Base-by-base conservation (phyloP, 1,284 basidiomycete genomes). In the Melampsora occidentalis region DNA sequence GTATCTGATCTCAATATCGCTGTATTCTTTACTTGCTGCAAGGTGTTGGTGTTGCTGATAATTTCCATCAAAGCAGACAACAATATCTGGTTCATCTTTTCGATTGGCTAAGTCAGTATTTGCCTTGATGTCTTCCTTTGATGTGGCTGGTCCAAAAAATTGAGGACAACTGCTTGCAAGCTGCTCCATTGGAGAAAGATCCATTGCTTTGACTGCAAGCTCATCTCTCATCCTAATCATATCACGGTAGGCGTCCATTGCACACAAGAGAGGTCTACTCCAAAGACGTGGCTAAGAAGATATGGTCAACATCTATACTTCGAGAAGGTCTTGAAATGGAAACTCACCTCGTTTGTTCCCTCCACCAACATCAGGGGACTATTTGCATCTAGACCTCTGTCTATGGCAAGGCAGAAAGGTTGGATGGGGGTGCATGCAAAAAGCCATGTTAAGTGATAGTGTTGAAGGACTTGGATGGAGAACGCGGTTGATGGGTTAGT, bases 11-110 rank as follows among this genome's bases (percentile, higher is more conserved):
- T 42, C 22, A 3, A 61, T n/a, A 22, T 53, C 22, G 1, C 20
- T 9, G 7, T 31, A 18, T 18, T 62, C 62, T 28, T n/a, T 10
- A 2, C 31, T 35, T 9, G 69, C 69, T 10, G 20, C 4, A 28
- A 46, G 59, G 14, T 70, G 69, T 46, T 48, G 69, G 18, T 33
- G 33, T n/a, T 69, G 53, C 31, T 69, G 53, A 25, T 59, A 69
- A 12, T 57, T 57, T 28, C 57, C 57, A 16, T 59, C 57, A 9
- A 59, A 59, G 31, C 16, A 70, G 9, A 70, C n/a, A 7, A 70
- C 62, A 12, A 53, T 35, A 57, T 69, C 67, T 4, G 67, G 46
- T 33, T 69, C 67, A 33, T 69, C 22, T 12, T 25, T 9, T 53
- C 22, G 31, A 18, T 69, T 39, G 2, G 33, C 67, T 10, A 42